Percentiles rank a stretch among this genome's conserved stretches.
These are phyloP conservation scores for Trametes gibbosa DNA, from an alignment of 768 basidiomycete genomes.

Conservation along the genomic window DNA sequence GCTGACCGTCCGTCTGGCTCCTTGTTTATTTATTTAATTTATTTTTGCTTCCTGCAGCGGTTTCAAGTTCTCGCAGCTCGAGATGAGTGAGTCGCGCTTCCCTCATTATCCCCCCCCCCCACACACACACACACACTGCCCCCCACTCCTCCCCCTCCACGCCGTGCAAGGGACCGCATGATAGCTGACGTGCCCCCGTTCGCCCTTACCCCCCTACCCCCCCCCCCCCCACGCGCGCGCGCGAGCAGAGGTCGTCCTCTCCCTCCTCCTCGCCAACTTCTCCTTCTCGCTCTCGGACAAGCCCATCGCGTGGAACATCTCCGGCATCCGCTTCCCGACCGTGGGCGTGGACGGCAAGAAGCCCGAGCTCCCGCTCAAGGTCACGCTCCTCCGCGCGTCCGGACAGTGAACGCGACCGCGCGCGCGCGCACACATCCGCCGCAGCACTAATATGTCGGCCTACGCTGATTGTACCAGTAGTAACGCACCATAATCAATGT, in stretches of 20 bases:
- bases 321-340: slow-evolving; percentile 29
- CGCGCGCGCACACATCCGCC: neutral
- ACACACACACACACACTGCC: no score
- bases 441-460: neutral
- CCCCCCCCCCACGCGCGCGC: no score
- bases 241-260: slow-evolving; percentile 17
- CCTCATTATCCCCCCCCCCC: no score
- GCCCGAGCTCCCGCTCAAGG: slow-evolving; percentile 28
- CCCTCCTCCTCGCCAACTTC: slow-evolving; percentile 8
- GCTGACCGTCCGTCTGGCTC: slow-evolving; percentile 25
- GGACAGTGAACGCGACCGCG: neutral
- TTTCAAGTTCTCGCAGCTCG: slow-evolving; percentile 16
- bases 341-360: slow-evolving; percentile 16
- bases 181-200: no score
- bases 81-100: neutral
- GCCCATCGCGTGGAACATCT: slow-evolving; percentile 21
- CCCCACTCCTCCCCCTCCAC: no score
- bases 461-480: slow-evolving; percentile 15
- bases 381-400: neutral
- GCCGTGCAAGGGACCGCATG: no score
- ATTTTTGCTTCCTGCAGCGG: no score
- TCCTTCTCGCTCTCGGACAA: slow-evolving; percentile 11
- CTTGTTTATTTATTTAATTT: no score
- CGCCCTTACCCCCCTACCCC: no score
- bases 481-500: neutral